Conservation (phyloP, 768 basidiomycete species). For the Leccinellum luteum region DNA sequence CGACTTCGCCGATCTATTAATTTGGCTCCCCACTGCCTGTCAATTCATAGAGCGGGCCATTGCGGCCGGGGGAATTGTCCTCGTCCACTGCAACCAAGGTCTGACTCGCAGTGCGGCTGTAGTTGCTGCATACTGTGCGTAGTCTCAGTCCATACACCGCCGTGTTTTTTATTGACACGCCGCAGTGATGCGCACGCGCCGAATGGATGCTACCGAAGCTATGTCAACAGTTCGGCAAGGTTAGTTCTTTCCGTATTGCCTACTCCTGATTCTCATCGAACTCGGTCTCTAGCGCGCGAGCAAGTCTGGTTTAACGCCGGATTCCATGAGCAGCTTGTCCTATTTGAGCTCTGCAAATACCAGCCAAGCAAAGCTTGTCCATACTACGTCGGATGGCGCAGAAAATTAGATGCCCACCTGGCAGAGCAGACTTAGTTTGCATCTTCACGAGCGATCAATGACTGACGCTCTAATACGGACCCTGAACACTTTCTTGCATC, state of each 20-base stretch:
- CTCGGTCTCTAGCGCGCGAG: slow-evolving; percentile 51
- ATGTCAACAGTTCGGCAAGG: slow-evolving; percentile 61
- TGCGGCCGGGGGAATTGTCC: slow-evolving; percentile 53
- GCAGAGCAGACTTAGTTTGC: slow-evolving; percentile 24
- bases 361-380: slow-evolving; percentile 57
- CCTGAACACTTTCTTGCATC: slow-evolving; percentile 10
- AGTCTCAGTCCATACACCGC: neutral
- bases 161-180: slow-evolving; percentile 5
- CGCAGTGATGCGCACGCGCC: slow-evolving; percentile 66
- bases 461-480: slow-evolving; percentile 8
- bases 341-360: slow-evolving; percentile 74
- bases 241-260: slow-evolving; percentile 25
- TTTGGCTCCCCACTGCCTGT: slow-evolving; percentile 62
- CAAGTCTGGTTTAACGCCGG: slow-evolving; percentile 80
- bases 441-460: slow-evolving; percentile 3
- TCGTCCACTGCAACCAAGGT: slow-evolving; percentile 69
- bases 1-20: slow-evolving; percentile 66
- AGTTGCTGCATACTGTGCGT: slow-evolving; percentile 74
- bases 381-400: slow-evolving; percentile 66
- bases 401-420: slow-evolving; percentile 49
- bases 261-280: slow-evolving; percentile 1
- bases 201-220: slow-evolving; percentile 55
- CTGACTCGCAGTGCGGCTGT: slow-evolving; percentile 67
- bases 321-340: slow-evolving; percentile 73
- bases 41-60: slow-evolving; percentile 65